These are phyloP conservation scores for Leucocoprinus sp. DNA, from an alignment of 768 basidiomycete genomes.

Conservation along the genomic window DNA sequence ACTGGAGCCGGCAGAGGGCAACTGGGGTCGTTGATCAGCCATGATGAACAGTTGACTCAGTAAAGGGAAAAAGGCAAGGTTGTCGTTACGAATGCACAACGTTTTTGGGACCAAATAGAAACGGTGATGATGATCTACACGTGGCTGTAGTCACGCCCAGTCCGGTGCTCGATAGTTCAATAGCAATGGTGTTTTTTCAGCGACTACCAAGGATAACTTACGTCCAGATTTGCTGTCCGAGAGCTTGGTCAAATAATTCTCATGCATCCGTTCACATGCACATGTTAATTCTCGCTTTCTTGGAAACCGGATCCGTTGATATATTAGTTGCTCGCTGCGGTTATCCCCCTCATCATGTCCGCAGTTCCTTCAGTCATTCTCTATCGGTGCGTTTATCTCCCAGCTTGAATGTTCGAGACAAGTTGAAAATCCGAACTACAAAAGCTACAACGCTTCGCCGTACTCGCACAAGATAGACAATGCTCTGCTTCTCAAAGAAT, in stretches of 20 bases:
- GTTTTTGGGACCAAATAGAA: slow-evolving; percentile 11
- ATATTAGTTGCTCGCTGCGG: slow-evolving; percentile 1
- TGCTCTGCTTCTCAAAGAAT: slow-evolving; percentile 38
- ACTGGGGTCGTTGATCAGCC: slow-evolving; percentile 32
- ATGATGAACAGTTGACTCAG: slow-evolving; percentile 18
- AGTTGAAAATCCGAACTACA: neutral
- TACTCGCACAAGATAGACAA: slow-evolving; percentile 45
- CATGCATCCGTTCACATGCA: slow-evolving; percentile 5
- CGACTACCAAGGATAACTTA: neutral
- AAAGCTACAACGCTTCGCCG: slow-evolving; percentile 45
- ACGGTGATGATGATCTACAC: slow-evolving; percentile 13
- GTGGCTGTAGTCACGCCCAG: slow-evolving; percentile 8
- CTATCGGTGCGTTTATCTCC: slow-evolving; percentile 32
- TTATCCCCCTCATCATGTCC: slow-evolving; percentile 11
- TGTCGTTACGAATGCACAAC: slow-evolving; percentile 4
- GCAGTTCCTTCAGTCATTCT: slow-evolving; percentile 27
- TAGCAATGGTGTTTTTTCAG: neutral
- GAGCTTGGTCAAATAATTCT: neutral
- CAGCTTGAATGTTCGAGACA: neutral
- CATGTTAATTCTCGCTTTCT: slow-evolving; percentile 5
- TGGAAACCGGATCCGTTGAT: slow-evolving; percentile 6
- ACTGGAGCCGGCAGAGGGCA: slow-evolving; percentile 26
- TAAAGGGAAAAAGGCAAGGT: slow-evolving; percentile 10
- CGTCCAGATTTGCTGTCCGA: neutral
- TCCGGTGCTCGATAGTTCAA: no score